Percentiles rank a stretch among this genome's conserved stretches.
Conservation (phyloP, 345 rosid species). For the Syzygium aqueum region DNA sequence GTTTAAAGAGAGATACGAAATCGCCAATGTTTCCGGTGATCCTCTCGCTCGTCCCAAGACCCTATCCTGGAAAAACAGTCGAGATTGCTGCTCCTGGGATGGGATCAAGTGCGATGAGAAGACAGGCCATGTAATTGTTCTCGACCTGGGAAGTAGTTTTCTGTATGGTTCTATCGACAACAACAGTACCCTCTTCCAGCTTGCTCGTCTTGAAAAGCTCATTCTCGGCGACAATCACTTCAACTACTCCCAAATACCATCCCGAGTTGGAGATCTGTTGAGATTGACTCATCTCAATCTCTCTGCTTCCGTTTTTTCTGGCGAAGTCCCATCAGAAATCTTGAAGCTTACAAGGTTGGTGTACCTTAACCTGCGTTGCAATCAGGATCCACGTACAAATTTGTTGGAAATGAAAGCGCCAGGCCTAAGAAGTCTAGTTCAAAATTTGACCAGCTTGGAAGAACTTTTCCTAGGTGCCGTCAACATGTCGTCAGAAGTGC, state of each 20-base stretch:
- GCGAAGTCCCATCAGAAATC: conserved; percentile 1
- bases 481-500: not conserved
- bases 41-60: not conserved
- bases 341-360: conserved; percentile 7
- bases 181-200: not conserved
- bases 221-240: not conserved
- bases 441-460: not conserved
- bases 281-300: conserved; percentile 9
- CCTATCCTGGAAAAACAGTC: not conserved
- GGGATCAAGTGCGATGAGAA: not conserved
- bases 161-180: not conserved
- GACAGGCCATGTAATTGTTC: not conserved
- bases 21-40: not conserved
- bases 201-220: not conserved
- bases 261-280: not conserved
- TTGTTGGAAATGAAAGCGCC: not conserved
- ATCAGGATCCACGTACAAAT: not conserved
- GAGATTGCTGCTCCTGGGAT: not conserved
- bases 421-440: not conserved
- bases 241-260: not conserved
- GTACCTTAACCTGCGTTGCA: not conserved
- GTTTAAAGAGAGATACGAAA: not conserved
- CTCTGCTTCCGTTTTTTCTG: not conserved
- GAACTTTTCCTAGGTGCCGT: not conserved
- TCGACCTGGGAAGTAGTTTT: not conserved